phyloP scores from a whole-genome alignment of 257 asterid species.

The Solanum lycopersicoides region DNA sequence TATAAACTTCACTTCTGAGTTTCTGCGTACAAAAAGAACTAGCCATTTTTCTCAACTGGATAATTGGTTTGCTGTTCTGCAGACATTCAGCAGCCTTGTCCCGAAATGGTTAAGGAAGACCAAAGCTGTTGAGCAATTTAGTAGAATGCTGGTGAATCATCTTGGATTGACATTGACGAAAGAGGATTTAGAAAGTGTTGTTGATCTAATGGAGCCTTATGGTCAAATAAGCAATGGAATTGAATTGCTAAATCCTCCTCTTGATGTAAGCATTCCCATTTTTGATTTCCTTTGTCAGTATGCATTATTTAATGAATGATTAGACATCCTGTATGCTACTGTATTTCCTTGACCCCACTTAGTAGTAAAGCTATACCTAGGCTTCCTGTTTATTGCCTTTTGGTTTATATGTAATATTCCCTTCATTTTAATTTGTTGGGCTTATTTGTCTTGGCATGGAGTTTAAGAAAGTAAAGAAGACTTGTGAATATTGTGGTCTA shows the following conservation, averaged over 20 bases:
- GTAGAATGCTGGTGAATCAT: constrained; percentile 78
- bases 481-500: not conserved
- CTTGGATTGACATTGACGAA: constrained; percentile 73
- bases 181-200: constrained; percentile 87
- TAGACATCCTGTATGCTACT: not conserved
- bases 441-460: not conserved
- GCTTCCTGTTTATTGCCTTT: not conserved
- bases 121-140: constrained; percentile 33
- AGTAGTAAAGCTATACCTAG: not conserved
- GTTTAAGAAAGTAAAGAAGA: not conserved
- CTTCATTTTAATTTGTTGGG: not conserved
- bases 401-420: not conserved
- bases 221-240: constrained; percentile 80
- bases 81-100: constrained; percentile 60
- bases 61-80: constrained; percentile 18
- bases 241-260: constrained; percentile 75
- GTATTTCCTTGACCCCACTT: not conserved
- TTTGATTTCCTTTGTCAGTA: not conserved
- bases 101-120: constrained; percentile 81
- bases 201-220: constrained; percentile 93
- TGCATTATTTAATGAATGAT: not conserved
- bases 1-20: not conserved
- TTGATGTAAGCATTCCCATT: constrained; percentile 49
- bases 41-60: constrained; percentile 3
- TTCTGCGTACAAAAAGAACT: not conserved